phyloP scores from a whole-genome alignment of 1,284 basidiomycete species.

The Cerioporus squamosus region DNA sequence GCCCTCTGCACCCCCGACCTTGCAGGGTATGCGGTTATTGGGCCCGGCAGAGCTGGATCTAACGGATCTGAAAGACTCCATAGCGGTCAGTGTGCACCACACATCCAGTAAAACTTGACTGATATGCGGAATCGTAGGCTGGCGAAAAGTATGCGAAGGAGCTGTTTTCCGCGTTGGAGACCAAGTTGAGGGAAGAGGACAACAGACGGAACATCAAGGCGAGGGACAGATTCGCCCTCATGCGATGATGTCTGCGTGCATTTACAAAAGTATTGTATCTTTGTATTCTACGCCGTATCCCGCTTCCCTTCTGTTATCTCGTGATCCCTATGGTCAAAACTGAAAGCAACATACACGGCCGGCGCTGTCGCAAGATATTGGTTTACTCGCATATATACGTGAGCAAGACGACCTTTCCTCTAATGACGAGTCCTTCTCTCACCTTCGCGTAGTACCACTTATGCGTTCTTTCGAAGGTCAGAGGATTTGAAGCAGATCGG shows the following conservation, averaged over 20 bases:
- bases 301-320: too few species aligned
- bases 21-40: slow-evolving; percentile 66
- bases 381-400: too few species aligned
- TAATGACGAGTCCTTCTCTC: too few species aligned
- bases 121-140: slow-evolving; percentile 29
- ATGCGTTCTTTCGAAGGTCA: too few species aligned
- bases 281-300: too few species aligned
- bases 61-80: slow-evolving; percentile 48
- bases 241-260: slow-evolving; percentile 13
- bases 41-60: slow-evolving; percentile 59
- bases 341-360: too few species aligned
- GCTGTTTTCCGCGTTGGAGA: slow-evolving; percentile 38
- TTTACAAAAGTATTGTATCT: neutral
- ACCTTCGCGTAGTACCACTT: too few species aligned
- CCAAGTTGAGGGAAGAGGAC: slow-evolving; percentile 41
- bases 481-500: too few species aligned
- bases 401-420: too few species aligned
- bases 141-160: slow-evolving; percentile 41
- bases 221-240: slow-evolving; percentile 32
- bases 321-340: too few species aligned
- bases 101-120: too few species aligned
- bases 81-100: slow-evolving; percentile 49
- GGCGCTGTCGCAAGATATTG: too few species aligned
- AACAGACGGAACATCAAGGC: slow-evolving; percentile 40
- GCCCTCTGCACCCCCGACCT: slow-evolving; percentile 36